Percentiles rank a stretch among this genome's conserved stretches.
Conservation (phyloP, 371 early-diverging fungal genomes). For the Apophysomyces variabilis region DNA sequence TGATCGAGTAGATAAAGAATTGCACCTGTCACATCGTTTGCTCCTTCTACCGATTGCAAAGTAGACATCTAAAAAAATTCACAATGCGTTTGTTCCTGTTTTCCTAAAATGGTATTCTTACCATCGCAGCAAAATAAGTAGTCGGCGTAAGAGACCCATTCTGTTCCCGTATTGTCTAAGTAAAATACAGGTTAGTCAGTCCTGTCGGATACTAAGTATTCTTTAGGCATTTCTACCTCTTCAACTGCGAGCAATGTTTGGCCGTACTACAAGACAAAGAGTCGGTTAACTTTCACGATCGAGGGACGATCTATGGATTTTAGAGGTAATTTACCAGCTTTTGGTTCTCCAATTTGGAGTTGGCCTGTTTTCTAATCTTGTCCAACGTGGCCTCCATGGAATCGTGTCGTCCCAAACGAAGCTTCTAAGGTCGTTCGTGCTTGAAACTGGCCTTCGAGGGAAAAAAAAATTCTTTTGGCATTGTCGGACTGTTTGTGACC, state of each 20-base stretch:
- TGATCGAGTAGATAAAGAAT: slow-evolving; percentile 80
- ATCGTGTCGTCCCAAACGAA: neutral
- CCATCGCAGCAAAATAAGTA: slow-evolving; percentile 90
- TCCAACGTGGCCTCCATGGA: slow-evolving; percentile 57
- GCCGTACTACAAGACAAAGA: slow-evolving; percentile 51
- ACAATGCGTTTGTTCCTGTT: slow-evolving; percentile 5
- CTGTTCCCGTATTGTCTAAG: slow-evolving; percentile 78
- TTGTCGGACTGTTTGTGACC: slow-evolving; percentile 37
- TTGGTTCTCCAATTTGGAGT: slow-evolving; percentile 86
- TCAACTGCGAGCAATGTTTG: slow-evolving; percentile 87
- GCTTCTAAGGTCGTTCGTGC: neutral
- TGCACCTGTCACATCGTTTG: slow-evolving; percentile 64
- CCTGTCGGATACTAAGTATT: neutral
- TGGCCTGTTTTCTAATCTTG: slow-evolving; percentile 66
- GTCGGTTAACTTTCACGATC: neutral
- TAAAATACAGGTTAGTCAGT: neutral
- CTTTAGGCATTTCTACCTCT: slow-evolving; percentile 54
- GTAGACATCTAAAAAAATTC: slow-evolving; percentile 69
- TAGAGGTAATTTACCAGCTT: slow-evolving; percentile 52
- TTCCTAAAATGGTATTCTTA: slow-evolving; percentile 32
- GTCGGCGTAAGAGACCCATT: slow-evolving; percentile 67
- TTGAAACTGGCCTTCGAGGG: neutral
- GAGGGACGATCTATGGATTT: neutral
- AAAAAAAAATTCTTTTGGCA: slow-evolving; percentile 25
- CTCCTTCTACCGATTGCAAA: slow-evolving; percentile 50